Evolutionary conservation across 129 eudicot species (phyloP).

Genomic region (Helianthus annuus): HanXRQr2.0-SUNRISE NC_035449.2:748185-748684

Average conservation of each 20-base stretch:
- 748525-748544: slow-evolving; percentile 96
- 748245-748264: slow-evolving; percentile 27
- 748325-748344: slow-evolving; percentile 80
- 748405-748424: slow-evolving; percentile 98
- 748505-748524: slow-evolving; percentile 91
- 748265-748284: slow-evolving; percentile 70
- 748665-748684: slow-evolving; percentile 74
- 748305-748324: slow-evolving; percentile 96
- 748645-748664: slow-evolving; percentile 75
- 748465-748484: slow-evolving; percentile 87
- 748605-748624: slow-evolving; percentile 72
- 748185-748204: slow-evolving; percentile 59
- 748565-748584: slow-evolving; percentile 81
- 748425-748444: slow-evolving; percentile 82
- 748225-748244: slow-evolving; percentile 59
- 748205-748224: slow-evolving; percentile 74
- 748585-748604: slow-evolving; percentile 91
- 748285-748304: slow-evolving; percentile 96
- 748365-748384: slow-evolving; percentile 78
- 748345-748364: slow-evolving; percentile 86
- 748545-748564: slow-evolving; percentile 91
- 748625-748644: slow-evolving; percentile 81
- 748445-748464: slow-evolving; percentile 82
- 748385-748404: slow-evolving; percentile 54
- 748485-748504: slow-evolving; percentile 99